Evolutionary conservation across 768 basidiomycete species (phyloP), one percentile per base, ranked within the genome.

Genomic region (Cyathus striatus): DNA sequence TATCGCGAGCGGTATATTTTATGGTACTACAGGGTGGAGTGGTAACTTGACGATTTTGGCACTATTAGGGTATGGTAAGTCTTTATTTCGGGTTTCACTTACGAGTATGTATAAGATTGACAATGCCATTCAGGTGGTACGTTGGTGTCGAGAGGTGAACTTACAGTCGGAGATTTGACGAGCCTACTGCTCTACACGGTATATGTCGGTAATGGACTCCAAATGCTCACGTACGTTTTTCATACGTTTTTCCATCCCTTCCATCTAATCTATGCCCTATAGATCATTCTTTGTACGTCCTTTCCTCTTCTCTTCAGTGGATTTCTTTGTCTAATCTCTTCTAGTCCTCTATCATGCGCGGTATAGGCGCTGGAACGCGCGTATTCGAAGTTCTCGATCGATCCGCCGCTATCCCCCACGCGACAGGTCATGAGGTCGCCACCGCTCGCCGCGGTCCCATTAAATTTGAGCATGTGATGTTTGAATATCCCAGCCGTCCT

Each of bases 321-420:
- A 6, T 37, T 30, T 47, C 53, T 48, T 35, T 42, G 35, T 46
- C 49, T 17, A 47, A 22, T 40, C n/a, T 23, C 34, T 20, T n/a
- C 21, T 49, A 90, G 88, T 79, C 90, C 7, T 93, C 91, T 30
- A 83, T 98, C 43, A 98, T 98, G 95, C 90, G 91, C 41, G 95
- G 90, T 42, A 82, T 97, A 40, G 95, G 95, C 44, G 94, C 95
- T 1, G 90, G 91, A 14, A 77, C 79, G 0, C 86, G 95, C 17
- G 85, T 97, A n/a, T 98, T 98, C 60, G 91, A 94, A 49, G 78
- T 98, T 13, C 70, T 97, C 7, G 91, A 91, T 53, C 80, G 91
- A 35, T 63, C 69, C 23, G 88, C 93, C 13, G 76, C 75, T 23
- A 88, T 96, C 50, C 76, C 78, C 3, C 76, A 84, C 4, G 69